Percentiles rank a stretch among this genome's conserved stretches.
These are phyloP conservation scores for Tinospora cordifolia DNA, from an alignment of 164 flowering plant species.

Conservation along the genomic window DNA sequence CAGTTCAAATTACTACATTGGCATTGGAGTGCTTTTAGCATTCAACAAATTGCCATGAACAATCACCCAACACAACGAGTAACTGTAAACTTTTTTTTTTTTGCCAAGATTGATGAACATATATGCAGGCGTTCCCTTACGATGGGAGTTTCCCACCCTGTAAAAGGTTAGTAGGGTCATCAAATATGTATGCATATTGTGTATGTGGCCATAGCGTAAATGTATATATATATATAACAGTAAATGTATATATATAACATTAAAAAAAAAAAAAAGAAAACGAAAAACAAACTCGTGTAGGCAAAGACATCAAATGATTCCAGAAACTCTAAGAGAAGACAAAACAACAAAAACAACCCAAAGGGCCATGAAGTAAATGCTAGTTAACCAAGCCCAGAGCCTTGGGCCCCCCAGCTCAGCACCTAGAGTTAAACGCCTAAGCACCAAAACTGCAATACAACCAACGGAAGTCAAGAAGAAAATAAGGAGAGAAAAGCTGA, in stretches of 20 bases:
- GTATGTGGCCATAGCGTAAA: no score
- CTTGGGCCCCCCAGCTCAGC: constrained; percentile 90
- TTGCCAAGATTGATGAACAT: no score
- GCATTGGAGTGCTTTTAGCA: no score
- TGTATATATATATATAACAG: no score
- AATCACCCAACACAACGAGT: no score
- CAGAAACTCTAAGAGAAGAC: constrained; percentile 68
- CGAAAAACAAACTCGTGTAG: background rate
- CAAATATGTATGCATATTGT: background rate
- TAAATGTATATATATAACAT: no score
- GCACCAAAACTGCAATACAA: constrained; percentile 67
- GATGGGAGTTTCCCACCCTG: no score
- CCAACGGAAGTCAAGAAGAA: constrained; percentile 78
- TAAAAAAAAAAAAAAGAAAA: background rate
- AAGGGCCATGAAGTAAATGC: constrained; percentile 58
- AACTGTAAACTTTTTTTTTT: no score
- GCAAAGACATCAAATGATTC: constrained; percentile 35
- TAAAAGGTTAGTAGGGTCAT: no score
- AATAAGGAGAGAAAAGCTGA: constrained; percentile 76
- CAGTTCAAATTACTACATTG: no score
- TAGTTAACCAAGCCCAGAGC: constrained; percentile 77
- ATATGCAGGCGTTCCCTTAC: no score
- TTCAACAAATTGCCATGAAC: no score
- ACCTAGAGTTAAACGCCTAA: constrained; percentile 63
- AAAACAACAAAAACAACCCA: constrained; percentile 79